These are phyloP conservation scores for Colletotrichum camelliae DNA, from an alignment of 2,329 filamentous ascomycete genomes.

Conservation along the genomic window DNA sequence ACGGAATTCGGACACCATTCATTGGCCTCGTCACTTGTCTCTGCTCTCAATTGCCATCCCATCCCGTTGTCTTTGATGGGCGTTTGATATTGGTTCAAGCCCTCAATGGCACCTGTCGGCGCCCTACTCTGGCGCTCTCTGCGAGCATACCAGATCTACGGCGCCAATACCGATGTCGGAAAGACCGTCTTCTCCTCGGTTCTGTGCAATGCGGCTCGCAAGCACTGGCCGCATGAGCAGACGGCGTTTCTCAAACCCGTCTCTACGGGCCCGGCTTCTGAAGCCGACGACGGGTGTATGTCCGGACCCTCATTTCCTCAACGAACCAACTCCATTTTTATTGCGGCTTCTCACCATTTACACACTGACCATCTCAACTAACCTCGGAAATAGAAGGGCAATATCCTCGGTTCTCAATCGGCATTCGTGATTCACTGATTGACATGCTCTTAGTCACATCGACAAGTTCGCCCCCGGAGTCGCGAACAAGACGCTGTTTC, in stretches of 20 bases:
- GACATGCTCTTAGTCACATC: conserved; percentile 60
- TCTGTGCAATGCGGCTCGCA: conserved; percentile 66
- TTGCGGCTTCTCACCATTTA: neutral
- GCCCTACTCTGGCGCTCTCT: conserved; percentile 72
- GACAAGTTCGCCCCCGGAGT: conserved; percentile 59
- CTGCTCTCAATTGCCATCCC: neutral
- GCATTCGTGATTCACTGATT: neutral
- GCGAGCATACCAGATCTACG: conserved; percentile 77
- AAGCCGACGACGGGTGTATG: conserved; percentile 73
- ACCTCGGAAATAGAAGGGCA: neutral
- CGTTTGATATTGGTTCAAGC: neutral
- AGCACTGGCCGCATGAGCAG: conserved; percentile 47
- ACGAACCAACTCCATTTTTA: neutral
- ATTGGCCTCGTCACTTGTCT: neutral
- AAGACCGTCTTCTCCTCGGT: conserved; percentile 83
- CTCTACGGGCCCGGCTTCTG: conserved; percentile 73
- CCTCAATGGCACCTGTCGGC: conserved; percentile 52
- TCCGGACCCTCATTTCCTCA: neutral
- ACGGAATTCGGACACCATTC: neutral
- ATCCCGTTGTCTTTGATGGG: neutral
- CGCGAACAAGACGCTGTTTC: conserved; percentile 62
- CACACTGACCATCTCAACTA: neutral
- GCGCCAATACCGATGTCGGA: conserved; percentile 84
- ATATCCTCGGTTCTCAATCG: neutral
- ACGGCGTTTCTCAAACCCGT: conserved; percentile 80